Percentiles rank a stretch among this genome's conserved stretches.
phyloP scores from a whole-genome alignment of 495 filamentous ascomycete genomes.

The Xylaria bambusicola region DNA sequence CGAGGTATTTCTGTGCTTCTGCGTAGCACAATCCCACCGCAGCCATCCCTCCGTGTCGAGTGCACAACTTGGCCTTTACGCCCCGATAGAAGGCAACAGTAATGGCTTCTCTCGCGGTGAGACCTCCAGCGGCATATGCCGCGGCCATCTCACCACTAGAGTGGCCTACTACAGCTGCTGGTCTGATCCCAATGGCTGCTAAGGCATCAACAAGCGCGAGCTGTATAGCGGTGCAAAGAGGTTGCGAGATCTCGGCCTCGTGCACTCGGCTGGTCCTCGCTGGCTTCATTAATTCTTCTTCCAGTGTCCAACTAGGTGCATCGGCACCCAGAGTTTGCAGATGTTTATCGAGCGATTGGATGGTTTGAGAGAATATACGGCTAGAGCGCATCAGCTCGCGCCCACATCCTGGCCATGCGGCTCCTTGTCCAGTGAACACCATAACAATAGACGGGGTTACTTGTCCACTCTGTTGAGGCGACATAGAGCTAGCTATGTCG shows the following conservation, averaged over 20 bases:
- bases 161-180: slow-evolving; percentile 42
- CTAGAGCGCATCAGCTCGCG: slow-evolving; percentile 15
- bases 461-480: not conserved
- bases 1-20: slow-evolving; percentile 26
- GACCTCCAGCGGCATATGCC: slow-evolving; percentile 38
- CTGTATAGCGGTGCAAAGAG: slow-evolving; percentile 47
- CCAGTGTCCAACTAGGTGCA: slow-evolving; percentile 1
- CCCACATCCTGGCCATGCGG: slow-evolving; percentile 36
- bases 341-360: not conserved
- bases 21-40: slow-evolving; percentile 37
- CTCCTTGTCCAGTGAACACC: slow-evolving; percentile 33
- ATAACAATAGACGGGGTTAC: slow-evolving; percentile 16
- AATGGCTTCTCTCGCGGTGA: slow-evolving; percentile 33
- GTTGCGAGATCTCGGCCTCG: slow-evolving; percentile 38
- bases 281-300: slow-evolving; percentile 19
- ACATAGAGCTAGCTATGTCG: slow-evolving; percentile 1
- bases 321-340: not conserved
- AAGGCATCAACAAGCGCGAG: slow-evolving; percentile 54
- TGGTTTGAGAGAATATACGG: not conserved
- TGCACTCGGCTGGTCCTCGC: slow-evolving; percentile 27
- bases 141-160: slow-evolving; percentile 48
- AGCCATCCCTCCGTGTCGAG: slow-evolving; percentile 39
- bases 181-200: slow-evolving; percentile 43
- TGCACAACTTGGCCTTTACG: slow-evolving; percentile 12
- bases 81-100: slow-evolving; percentile 38